Conservation (phyloP, 306 rosid species). For the Cicer chorassanicum region DNA sequence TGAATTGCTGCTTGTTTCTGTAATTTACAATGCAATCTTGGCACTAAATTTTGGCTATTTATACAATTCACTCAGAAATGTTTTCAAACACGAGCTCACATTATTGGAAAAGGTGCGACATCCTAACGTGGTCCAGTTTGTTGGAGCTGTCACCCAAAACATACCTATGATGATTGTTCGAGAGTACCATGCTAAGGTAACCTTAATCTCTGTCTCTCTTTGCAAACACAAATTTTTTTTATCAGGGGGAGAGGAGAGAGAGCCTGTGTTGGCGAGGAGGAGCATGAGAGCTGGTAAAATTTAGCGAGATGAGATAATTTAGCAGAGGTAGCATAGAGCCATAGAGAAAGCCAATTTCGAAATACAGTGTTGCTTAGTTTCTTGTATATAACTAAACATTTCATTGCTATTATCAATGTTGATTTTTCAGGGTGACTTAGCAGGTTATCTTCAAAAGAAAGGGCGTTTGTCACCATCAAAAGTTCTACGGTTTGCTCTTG, state of each 20-base stretch:
- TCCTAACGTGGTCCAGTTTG: slow-evolving; percentile 96
- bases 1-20: slow-evolving; percentile 27
- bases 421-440: slow-evolving; percentile 82
- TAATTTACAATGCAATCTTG: slow-evolving; percentile 37
- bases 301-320: slow-evolving; percentile 25
- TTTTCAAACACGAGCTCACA: slow-evolving; percentile 89
- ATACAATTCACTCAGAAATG: slow-evolving; percentile 59
- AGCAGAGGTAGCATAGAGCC: slow-evolving; percentile 19
- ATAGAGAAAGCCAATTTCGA: slow-evolving; percentile 23
- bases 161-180: slow-evolving; percentile 98
- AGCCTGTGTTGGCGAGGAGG: slow-evolving; percentile 10
- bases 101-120: slow-evolving; percentile 95
- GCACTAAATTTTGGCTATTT: slow-evolving; percentile 33
- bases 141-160: slow-evolving; percentile 99
- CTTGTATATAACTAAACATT: slow-evolving; percentile 41
- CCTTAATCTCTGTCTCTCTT: slow-evolving; percentile 45
- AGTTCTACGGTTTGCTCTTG: slow-evolving; percentile 84
- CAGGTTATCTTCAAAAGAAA: slow-evolving; percentile 85
- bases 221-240: neutral
- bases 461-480: slow-evolving; percentile 91
- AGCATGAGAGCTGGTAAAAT: slow-evolving; percentile 19
- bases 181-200: slow-evolving; percentile 91
- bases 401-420: slow-evolving; percentile 42
- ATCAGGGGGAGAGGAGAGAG: slow-evolving; percentile 4
- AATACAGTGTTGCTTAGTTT: slow-evolving; percentile 20